These are phyloP conservation scores for Phytophthora hybrid DNA, from an alignment of 352 stramenopile species.

Conservation along the genomic window DNA sequence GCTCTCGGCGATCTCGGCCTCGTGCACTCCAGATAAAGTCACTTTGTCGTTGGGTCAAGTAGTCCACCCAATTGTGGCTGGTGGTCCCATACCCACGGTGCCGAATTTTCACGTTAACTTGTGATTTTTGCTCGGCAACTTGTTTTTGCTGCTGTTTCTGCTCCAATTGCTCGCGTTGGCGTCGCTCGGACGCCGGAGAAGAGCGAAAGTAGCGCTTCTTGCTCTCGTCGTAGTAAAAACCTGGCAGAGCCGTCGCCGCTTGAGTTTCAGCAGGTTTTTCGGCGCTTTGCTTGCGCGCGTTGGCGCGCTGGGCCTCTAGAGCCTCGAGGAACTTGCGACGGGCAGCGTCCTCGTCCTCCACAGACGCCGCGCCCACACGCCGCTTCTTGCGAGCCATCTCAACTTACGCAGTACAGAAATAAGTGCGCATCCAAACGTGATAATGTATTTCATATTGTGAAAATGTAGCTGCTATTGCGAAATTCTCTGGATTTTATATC, in stretches of 20 bases:
- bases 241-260: constrained; percentile 37
- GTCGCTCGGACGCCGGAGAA: constrained; percentile 28
- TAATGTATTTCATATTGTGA: not conserved
- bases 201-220: constrained; percentile 61
- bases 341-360: constrained; percentile 34
- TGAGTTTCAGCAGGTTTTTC: constrained; percentile 9
- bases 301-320: constrained; percentile 65
- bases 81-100: constrained; percentile 11
- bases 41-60: constrained; percentile 46
- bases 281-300: constrained; percentile 33
- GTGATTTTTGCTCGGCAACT: constrained; percentile 4
- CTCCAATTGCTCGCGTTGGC: constrained; percentile 32
- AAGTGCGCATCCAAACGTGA: not conserved
- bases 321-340: constrained; percentile 61
- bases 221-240: constrained; percentile 70
- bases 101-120: constrained; percentile 15
- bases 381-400: constrained; percentile 37
- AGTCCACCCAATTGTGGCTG: constrained; percentile 38
- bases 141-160: constrained; percentile 29
- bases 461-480: not conserved
- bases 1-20: constrained; percentile 28
- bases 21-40: constrained; percentile 43
- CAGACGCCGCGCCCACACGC: constrained; percentile 18
- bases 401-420: not conserved
- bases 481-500: too few relatives aligned